These are phyloP conservation scores for Fusarium sterilihyphosum DNA, from an alignment of 2,329 filamentous ascomycete species.

Conservation along the genomic window DNA sequence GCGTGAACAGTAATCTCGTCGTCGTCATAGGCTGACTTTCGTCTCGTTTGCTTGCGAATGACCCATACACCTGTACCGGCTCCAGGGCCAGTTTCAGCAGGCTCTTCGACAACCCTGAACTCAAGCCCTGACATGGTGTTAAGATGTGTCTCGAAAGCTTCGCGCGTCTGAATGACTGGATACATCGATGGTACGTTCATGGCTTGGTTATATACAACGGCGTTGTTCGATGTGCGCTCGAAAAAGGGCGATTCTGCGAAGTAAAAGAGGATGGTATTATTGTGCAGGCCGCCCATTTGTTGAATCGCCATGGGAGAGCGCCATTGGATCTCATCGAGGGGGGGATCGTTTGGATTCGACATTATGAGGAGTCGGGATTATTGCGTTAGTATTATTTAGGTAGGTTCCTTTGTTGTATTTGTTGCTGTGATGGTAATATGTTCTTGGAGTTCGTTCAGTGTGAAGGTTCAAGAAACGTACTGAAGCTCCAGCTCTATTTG, in stretches of 20 bases:
- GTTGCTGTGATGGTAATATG: slow-evolving; percentile 10
- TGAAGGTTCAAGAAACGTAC: neutral
- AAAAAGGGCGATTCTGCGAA: slow-evolving; percentile 75
- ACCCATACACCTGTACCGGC: slow-evolving; percentile 76
- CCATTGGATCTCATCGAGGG: slow-evolving; percentile 76
- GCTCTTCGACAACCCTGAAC: slow-evolving; percentile 73
- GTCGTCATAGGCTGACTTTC: slow-evolving; percentile 63
- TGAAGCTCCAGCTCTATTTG: slow-evolving; percentile 25
- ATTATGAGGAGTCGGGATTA: slow-evolving; percentile 44
- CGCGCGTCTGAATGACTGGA: slow-evolving; percentile 67
- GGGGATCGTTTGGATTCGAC: slow-evolving; percentile 59
- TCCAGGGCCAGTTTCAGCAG: slow-evolving; percentile 70
- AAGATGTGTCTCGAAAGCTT: slow-evolving; percentile 70
- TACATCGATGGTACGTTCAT: slow-evolving; percentile 69
- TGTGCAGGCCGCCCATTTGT: slow-evolving; percentile 68
- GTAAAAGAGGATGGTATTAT: slow-evolving; percentile 73
- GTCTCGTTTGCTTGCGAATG: slow-evolving; percentile 73
- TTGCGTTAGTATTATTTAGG: neutral
- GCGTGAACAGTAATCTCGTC: slow-evolving; percentile 69
- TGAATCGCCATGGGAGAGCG: slow-evolving; percentile 60
- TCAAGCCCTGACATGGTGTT: slow-evolving; percentile 73
- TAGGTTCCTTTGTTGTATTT: neutral
- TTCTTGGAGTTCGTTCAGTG: neutral
- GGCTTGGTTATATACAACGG: slow-evolving; percentile 69
- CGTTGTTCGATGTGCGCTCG: slow-evolving; percentile 74